Evolutionary conservation across 768 basidiomycete species (phyloP).

Genomic region (Amanita molliuscula): DNA sequence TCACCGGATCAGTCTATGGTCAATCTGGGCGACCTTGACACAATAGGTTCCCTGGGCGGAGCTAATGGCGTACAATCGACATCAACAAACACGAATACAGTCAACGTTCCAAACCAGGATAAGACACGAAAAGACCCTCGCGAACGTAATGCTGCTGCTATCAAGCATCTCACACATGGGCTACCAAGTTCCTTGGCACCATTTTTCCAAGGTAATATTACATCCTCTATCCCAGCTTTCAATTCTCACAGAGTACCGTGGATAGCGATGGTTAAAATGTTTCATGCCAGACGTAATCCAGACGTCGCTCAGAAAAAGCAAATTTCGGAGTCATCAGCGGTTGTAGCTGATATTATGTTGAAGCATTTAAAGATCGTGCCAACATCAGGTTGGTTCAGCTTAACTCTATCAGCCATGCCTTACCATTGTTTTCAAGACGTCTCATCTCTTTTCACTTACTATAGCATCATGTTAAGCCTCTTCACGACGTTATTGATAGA

Average conservation of each 20-base stretch:
- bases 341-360: conserved; percentile 64
- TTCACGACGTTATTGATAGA: conserved; percentile 37
- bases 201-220: conserved; percentile 71
- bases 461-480: conserved; percentile 36
- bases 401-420: neutral
- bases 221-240: neutral
- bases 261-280: conserved; percentile 77
- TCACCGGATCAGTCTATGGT: conserved; percentile 33
- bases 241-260: neutral
- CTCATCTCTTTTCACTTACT: conserved; percentile 29
- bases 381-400: conserved; percentile 30
- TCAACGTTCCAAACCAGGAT: conserved; percentile 14
- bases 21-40: conserved; percentile 29
- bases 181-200: conserved; percentile 68
- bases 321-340: conserved; percentile 55
- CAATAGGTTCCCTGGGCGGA: conserved; percentile 19
- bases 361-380: conserved; percentile 48
- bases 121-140: conserved; percentile 33
- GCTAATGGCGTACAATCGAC: conserved; percentile 20
- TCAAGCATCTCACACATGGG: conserved; percentile 73
- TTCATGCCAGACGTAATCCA: conserved; percentile 69
- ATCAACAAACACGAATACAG: conserved; percentile 7
- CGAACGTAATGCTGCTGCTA: conserved; percentile 61
- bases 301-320: conserved; percentile 72
- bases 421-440: conserved; percentile 12